A percentile compares a stretch with the other conserved stretches of the same genome.
Evolutionary conservation across 371 early-diverging fungal genomes (phyloP).

Genomic region (Mortierella sp.): DNA sequence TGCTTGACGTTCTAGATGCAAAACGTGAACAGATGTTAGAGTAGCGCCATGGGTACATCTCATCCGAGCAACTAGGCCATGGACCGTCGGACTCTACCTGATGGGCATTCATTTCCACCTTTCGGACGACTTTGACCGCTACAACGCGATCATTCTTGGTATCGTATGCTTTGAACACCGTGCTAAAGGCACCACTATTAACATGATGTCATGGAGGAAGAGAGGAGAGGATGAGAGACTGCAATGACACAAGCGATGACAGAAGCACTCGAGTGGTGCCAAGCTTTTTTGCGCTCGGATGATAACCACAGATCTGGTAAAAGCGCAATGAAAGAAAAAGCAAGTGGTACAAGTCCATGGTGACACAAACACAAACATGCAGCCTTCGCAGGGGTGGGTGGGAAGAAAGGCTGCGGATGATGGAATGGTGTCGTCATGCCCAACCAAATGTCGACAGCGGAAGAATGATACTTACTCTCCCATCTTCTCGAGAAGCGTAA

Average conservation of each 20-base stretch:
- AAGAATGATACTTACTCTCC: slow-evolving; percentile 69
- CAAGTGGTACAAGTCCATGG: too few species aligned
- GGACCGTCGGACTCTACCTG: slow-evolving; percentile 66
- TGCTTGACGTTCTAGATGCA: slow-evolving; percentile 35
- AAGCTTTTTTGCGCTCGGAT: too few species aligned
- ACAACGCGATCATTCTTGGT: slow-evolving; percentile 66
- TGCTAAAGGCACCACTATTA: slow-evolving; percentile 84
- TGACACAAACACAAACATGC: slow-evolving; percentile 4
- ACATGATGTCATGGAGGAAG: too few species aligned
- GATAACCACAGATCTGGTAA: too few species aligned
- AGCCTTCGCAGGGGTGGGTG: too few species aligned
- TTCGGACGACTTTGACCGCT: slow-evolving; percentile 84
- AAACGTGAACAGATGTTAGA: background rate
- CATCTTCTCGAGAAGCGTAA: slow-evolving; percentile 64
- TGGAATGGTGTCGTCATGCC: slow-evolving; percentile 18
- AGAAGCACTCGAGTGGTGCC: too few species aligned
- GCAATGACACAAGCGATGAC: too few species aligned
- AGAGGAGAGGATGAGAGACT: background rate
- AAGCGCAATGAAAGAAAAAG: too few species aligned
- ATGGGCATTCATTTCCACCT: slow-evolving; percentile 63
- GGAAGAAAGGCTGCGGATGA: background rate
- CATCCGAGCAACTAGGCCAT: too few species aligned
- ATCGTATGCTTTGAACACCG: slow-evolving; percentile 78
- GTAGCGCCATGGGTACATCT: too few species aligned
- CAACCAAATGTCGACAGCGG: background rate